Percentiles rank a stretch among this genome's conserved stretches.
Evolutionary conservation across 169 alveolate genomes (phyloP).

Genomic region (Fabrea salina): DNA sequence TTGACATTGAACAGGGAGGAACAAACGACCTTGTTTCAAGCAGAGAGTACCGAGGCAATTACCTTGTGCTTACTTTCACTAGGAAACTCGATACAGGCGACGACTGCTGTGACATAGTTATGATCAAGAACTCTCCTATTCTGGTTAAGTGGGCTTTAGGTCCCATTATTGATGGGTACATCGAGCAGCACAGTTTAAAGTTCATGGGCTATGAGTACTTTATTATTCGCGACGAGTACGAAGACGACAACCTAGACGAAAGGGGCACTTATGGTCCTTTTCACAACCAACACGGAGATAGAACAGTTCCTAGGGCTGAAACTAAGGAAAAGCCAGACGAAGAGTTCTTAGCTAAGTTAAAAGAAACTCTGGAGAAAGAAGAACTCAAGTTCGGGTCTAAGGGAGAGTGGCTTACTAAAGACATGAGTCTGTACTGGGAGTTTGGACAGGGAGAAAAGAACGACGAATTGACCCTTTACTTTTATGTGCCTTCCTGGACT

Average conservation of each 20-base stretch:
- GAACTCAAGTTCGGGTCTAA: too few species aligned
- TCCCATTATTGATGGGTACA: slow-evolving; percentile 13
- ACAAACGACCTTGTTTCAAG: slow-evolving; percentile 9
- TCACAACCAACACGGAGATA: not conserved
- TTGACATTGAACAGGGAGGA: slow-evolving; percentile 8
- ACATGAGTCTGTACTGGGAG: too few species aligned
- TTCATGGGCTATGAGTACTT: slow-evolving; percentile 10
- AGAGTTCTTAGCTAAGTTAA: too few species aligned
- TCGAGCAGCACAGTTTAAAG: slow-evolving; percentile 5
- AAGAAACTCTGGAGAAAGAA: too few species aligned
- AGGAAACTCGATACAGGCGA: slow-evolving; percentile 9
- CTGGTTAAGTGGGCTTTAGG: slow-evolving; percentile 6
- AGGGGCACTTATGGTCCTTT: slow-evolving; percentile 3
- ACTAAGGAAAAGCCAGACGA: too few species aligned
- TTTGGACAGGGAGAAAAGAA: too few species aligned
- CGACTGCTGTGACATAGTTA: not conserved
- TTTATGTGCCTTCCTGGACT: too few species aligned
- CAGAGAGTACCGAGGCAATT: not conserved
- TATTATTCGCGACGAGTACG: not conserved
- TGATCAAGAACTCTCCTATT: not conserved
- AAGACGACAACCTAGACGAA: not conserved
- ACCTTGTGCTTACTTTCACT: not conserved
- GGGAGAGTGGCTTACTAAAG: too few species aligned
- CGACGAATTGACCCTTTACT: too few species aligned
- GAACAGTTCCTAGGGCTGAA: too few species aligned